Evolutionary conservation across 306 rosid genomes (phyloP).

Genomic region (Vigna angularis): DNA sequence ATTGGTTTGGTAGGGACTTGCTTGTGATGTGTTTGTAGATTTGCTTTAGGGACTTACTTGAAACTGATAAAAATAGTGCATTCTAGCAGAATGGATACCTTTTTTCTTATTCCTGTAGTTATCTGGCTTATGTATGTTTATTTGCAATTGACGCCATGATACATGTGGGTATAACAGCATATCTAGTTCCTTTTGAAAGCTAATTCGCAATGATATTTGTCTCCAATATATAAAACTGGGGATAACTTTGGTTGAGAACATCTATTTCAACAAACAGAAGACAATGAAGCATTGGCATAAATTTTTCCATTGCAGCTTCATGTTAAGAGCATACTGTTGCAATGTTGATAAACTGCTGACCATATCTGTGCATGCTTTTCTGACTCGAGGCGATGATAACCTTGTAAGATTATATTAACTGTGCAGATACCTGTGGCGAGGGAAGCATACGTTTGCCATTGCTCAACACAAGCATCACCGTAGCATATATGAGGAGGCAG

Average conservation of each 20-base stretch:
- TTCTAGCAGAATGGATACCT: not conserved
- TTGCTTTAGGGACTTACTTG: slow-evolving; percentile 12
- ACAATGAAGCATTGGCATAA: not conserved
- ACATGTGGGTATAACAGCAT: slow-evolving; percentile 7
- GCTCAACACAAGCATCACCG: slow-evolving; percentile 97
- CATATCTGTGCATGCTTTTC: slow-evolving; percentile 6
- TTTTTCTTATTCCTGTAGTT: slow-evolving; percentile 5
- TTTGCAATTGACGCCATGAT: slow-evolving; percentile 2
- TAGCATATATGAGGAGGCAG: slow-evolving; percentile 95
- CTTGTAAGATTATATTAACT: slow-evolving; percentile 24
- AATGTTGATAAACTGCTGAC: slow-evolving; percentile 5
- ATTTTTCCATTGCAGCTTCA: not conserved
- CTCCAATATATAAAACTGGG: slow-evolving; percentile 7
- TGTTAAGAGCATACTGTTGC: slow-evolving; percentile 4
- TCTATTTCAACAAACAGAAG: slow-evolving; percentile 14
- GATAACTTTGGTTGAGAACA: not conserved
- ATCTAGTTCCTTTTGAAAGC: not conserved
- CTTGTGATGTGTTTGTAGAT: slow-evolving; percentile 18
- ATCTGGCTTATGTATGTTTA: slow-evolving; percentile 1
- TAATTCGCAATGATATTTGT: slow-evolving; percentile 1
- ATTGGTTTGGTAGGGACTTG: slow-evolving; percentile 9
- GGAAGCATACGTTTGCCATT: slow-evolving; percentile 87
- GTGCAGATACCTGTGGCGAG: slow-evolving; percentile 92
- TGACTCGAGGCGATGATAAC: slow-evolving; percentile 32
- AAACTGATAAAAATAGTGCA: not conserved